Conservation (phyloP, 73 alveolate species). For the Paramecium sexaurelia region DNA sequence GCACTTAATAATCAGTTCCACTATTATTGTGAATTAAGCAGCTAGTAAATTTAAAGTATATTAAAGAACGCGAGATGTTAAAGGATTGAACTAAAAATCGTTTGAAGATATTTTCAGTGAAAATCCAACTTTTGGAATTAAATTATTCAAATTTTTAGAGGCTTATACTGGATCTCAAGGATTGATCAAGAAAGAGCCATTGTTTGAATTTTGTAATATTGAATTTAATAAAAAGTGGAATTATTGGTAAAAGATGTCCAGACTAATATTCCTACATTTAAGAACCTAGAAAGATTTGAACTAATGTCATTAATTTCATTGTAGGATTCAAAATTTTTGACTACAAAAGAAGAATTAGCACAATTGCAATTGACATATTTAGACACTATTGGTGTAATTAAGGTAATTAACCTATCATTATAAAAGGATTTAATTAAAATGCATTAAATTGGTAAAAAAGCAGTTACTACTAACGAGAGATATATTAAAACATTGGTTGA, state of each 20-base stretch:
- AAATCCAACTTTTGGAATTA: conserved; percentile 19
- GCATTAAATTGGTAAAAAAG: conserved; percentile 5
- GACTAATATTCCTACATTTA: background rate
- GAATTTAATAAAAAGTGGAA: background rate
- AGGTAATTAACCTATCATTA: background rate
- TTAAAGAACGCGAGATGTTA: background rate
- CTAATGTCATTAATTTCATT: background rate
- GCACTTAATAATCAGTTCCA: conserved; percentile 26
- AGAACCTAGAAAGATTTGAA: conserved; percentile 22
- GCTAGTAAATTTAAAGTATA: background rate
- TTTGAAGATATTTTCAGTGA: conserved; percentile 38
- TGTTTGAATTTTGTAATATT: conserved; percentile 24
- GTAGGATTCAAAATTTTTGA: background rate
- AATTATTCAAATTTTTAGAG: conserved; percentile 6
- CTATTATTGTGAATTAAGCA: conserved; percentile 25
- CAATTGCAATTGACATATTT: conserved; percentile 13
- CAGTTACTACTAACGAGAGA: background rate
- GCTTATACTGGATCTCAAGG: background rate
- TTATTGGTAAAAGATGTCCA: conserved; percentile 1
- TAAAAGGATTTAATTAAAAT: conserved; percentile 35
- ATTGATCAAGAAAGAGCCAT: conserved; percentile 3
- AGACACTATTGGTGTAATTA: conserved; percentile 2
- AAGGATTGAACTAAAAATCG: background rate
- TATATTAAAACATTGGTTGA: conserved; percentile 11
- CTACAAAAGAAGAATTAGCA: conserved; percentile 30